Evolutionary conservation across 2,329 filamentous ascomycete genomes (phyloP).

Genomic region (Leptoxyphium fumago): DNA sequence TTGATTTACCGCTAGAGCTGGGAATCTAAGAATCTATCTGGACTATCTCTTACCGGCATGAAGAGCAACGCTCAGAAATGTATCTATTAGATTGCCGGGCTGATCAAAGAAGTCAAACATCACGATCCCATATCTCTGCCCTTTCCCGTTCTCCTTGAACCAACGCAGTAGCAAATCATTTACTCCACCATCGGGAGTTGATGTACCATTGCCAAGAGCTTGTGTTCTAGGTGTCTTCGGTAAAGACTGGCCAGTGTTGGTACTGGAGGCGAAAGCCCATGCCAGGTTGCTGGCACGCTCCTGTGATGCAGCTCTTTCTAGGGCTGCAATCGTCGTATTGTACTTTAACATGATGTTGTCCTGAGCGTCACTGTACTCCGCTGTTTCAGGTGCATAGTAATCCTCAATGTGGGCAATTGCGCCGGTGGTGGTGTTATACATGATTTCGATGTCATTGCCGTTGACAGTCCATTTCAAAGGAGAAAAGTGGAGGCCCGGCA

Average conservation of each 20-base stretch:
- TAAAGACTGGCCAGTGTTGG: slow-evolving; percentile 25
- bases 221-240: slow-evolving; percentile 30
- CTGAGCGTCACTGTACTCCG: slow-evolving; percentile 3
- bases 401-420: slow-evolving; percentile 35
- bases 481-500: slow-evolving; percentile 35
- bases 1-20: too few species aligned
- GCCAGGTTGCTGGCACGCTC: slow-evolving; percentile 26
- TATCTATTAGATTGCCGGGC: slow-evolving; percentile 25
- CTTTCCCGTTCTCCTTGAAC: slow-evolving; percentile 21
- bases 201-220: slow-evolving; percentile 28
- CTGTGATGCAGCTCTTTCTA: slow-evolving; percentile 23
- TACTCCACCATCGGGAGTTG: slow-evolving; percentile 28
- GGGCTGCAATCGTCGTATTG: slow-evolving; percentile 27
- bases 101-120: slow-evolving; percentile 39
- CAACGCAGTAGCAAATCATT: slow-evolving; percentile 29
- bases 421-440: slow-evolving; percentile 26
- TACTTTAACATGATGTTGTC: slow-evolving; percentile 31
- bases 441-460: slow-evolving; percentile 23
- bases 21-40: too few species aligned
- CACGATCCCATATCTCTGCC: slow-evolving; percentile 35
- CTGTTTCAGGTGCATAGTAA: slow-evolving; percentile 29
- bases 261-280: slow-evolving; percentile 34
- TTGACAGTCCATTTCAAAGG: slow-evolving; percentile 32
- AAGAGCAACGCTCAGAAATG: not conserved
- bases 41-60: too few species aligned